Evolutionary conservation across 2,329 filamentous ascomycete genomes (phyloP).

Genomic region (Monosporascus sp.): DNA sequence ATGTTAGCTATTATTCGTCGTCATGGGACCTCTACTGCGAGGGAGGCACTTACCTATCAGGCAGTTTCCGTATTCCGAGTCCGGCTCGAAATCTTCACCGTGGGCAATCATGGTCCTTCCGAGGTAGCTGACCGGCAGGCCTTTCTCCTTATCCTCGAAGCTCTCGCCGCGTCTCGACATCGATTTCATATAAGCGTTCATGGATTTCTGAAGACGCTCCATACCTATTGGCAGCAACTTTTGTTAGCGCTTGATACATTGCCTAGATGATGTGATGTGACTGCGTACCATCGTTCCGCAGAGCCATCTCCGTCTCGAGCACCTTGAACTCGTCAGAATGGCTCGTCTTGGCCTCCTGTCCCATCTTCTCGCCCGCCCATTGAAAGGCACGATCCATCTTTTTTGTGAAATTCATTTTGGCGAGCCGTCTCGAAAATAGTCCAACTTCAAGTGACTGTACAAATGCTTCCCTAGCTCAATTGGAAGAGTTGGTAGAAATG

Average conservation of each 20-base stretch:
- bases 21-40: too few species aligned
- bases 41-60: slow-evolving; percentile 54
- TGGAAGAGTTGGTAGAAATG: not conserved
- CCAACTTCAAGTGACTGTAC: slow-evolving; percentile 4
- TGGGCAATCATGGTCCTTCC: slow-evolving; percentile 83
- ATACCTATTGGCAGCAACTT: slow-evolving; percentile 57
- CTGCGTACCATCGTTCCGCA: slow-evolving; percentile 75
- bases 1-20: not conserved
- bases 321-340: slow-evolving; percentile 88
- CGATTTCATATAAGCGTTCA: slow-evolving; percentile 82
- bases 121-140: slow-evolving; percentile 70
- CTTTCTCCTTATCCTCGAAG: slow-evolving; percentile 79
- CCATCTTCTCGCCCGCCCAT: slow-evolving; percentile 98
- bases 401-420: slow-evolving; percentile 59
- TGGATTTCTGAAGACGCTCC: slow-evolving; percentile 82
- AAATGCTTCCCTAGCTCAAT: not conserved
- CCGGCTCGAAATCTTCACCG: slow-evolving; percentile 85
- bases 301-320: slow-evolving; percentile 82
- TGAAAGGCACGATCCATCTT: slow-evolving; percentile 94
- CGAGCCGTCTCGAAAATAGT: slow-evolving; percentile 3
- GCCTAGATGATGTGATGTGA: slow-evolving; percentile 1
- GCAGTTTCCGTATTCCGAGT: slow-evolving; percentile 88
- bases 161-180: slow-evolving; percentile 77
- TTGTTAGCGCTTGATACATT: slow-evolving; percentile 5
- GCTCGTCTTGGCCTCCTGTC: slow-evolving; percentile 78